A percentile compares a stretch with the other conserved stretches of the same genome.
Evolutionary conservation across 225 moss, liverwort and hornwort genomes (phyloP).

Genomic region (Rhytidiadelphus loreus): DNA sequence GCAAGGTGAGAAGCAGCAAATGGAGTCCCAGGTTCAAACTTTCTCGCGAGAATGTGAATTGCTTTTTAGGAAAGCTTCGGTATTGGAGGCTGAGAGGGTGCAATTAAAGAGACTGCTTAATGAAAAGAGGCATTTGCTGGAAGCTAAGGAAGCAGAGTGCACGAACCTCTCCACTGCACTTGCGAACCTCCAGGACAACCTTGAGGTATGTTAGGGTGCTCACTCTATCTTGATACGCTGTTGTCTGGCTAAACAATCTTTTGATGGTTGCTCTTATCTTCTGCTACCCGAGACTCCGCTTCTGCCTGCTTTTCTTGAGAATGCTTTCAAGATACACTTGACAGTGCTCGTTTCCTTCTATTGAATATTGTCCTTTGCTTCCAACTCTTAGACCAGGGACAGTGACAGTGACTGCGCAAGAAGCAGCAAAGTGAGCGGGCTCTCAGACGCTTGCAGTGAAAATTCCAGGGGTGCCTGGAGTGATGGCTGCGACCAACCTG

Average conservation of each 20-base stretch:
- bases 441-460: neutral
- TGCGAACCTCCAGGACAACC: conserved; percentile 25
- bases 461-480: conserved; percentile 2
- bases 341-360: neutral
- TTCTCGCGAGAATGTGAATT: conserved; percentile 44
- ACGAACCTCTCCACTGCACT: conserved; percentile 27
- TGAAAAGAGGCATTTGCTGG: conserved; percentile 35
- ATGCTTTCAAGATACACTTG: neutral
- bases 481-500: conserved; percentile 1
- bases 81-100: conserved; percentile 43
- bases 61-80: conserved; percentile 25
- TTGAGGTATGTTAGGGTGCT: conserved; percentile 18
- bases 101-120: conserved; percentile 27
- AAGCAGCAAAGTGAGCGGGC: conserved; percentile 8
- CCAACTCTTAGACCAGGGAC: conserved; percentile 1
- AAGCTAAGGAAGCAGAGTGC: conserved; percentile 47
- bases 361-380: neutral
- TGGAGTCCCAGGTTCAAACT: conserved; percentile 35
- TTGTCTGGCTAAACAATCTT: neutral
- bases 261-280: neutral
- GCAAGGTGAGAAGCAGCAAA: conserved; percentile 36
- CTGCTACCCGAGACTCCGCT: neutral
- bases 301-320: neutral
- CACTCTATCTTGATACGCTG: neutral
- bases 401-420: conserved; percentile 8